Percentiles rank a stretch among this genome's conserved stretches.
Conservation (phyloP, 768 basidiomycete species). For the Mycena galopus region DNA sequence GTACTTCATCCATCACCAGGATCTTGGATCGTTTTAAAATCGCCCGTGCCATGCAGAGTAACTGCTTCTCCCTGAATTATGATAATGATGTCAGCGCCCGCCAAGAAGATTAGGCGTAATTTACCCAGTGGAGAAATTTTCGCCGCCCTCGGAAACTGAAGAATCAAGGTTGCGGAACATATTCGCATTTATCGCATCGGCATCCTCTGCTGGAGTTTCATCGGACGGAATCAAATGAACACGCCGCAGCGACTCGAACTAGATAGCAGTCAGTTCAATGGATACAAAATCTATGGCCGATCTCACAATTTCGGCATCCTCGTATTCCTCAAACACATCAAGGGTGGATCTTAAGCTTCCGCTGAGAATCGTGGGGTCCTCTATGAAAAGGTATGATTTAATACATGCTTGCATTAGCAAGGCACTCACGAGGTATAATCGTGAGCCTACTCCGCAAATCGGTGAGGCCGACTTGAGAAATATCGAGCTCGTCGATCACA, state of each 20-base stretch:
- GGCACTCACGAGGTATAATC: slow-evolving; percentile 75
- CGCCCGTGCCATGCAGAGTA: slow-evolving; percentile 91
- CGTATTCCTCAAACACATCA: slow-evolving; percentile 89
- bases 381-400: slow-evolving; percentile 42
- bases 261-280: neutral
- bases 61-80: slow-evolving; percentile 72
- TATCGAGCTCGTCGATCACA: slow-evolving; percentile 73
- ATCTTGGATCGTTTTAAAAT: slow-evolving; percentile 84
- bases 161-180: slow-evolving; percentile 84
- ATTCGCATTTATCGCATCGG: slow-evolving; percentile 72
- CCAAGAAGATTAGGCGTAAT: slow-evolving; percentile 25
- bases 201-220: slow-evolving; percentile 60
- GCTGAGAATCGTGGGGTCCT: slow-evolving; percentile 91
- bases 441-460: slow-evolving; percentile 78
- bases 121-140: slow-evolving; percentile 90
- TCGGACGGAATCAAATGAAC: slow-evolving; percentile 82
- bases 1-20: slow-evolving; percentile 87
- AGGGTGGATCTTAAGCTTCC: slow-evolving; percentile 85
- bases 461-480: slow-evolving; percentile 74
- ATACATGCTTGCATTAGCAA: too few relatives aligned
- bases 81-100: neutral
- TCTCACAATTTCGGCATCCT: slow-evolving; percentile 86
- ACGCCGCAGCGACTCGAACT: slow-evolving; percentile 86
- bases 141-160: slow-evolving; percentile 84
- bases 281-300: neutral